Evolutionary conservation across 495 filamentous ascomycete genomes (phyloP).

Genomic region (Endocarpon pusillum): DNA sequence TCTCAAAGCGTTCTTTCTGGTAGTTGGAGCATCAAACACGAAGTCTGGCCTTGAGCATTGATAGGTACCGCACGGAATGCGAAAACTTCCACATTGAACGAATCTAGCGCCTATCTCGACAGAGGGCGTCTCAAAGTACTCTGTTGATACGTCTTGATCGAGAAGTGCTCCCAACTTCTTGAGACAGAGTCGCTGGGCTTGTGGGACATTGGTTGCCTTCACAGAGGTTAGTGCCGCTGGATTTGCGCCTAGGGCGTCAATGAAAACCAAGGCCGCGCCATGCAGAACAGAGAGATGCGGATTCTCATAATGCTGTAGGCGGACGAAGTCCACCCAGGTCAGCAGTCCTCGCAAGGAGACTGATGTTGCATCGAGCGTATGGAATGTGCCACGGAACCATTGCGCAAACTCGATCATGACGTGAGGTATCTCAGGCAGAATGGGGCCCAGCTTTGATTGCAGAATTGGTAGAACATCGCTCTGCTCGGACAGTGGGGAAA

Average conservation of each 20-base stretch:
- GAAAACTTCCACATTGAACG: constrained; percentile 57
- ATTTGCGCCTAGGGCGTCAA: constrained; percentile 88
- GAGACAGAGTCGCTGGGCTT: constrained; percentile 55
- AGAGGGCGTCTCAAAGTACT: constrained; percentile 41
- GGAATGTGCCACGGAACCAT: constrained; percentile 75
- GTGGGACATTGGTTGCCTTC: constrained; percentile 33
- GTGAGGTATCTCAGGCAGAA: constrained; percentile 25
- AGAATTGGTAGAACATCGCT: constrained; percentile 84
- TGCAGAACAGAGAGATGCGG: constrained; percentile 48
- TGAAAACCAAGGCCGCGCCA: constrained; percentile 87
- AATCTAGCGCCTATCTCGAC: constrained; percentile 28
- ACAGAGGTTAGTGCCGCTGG: constrained; percentile 68
- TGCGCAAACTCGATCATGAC: constrained; percentile 72
- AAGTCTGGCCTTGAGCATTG: constrained; percentile 42
- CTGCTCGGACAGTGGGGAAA: constrained; percentile 58
- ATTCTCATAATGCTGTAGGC: constrained; percentile 36
- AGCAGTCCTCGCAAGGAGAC: constrained; percentile 84
- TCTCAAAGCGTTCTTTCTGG: constrained; percentile 72
- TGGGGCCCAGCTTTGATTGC: constrained; percentile 44
- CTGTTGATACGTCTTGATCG: constrained; percentile 35
- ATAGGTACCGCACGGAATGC: constrained; percentile 32
- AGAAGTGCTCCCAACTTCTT: constrained; percentile 52
- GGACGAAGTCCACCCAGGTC: constrained; percentile 87
- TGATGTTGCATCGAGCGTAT: constrained; percentile 48
- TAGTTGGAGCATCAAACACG: constrained; percentile 76